Evolutionary conservation across 345 rosid genomes (phyloP).

Genomic region (Melaleuca alternifolia): DNA sequence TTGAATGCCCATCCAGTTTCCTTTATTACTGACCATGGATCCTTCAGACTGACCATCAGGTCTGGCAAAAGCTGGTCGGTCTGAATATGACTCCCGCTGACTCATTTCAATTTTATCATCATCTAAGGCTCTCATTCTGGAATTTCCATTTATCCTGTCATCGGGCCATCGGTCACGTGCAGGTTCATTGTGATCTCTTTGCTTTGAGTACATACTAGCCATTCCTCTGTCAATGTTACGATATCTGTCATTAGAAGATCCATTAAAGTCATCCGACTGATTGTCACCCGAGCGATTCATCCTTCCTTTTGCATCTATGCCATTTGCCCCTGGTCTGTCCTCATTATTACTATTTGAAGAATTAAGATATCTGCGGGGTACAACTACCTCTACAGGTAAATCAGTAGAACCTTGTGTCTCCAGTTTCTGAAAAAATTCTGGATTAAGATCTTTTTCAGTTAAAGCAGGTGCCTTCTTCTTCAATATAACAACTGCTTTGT

Average conservation of each 20-base stretch:
- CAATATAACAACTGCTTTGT: conserved; percentile 70
- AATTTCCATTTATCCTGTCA: conserved; percentile 26
- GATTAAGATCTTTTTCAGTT: conserved; percentile 78
- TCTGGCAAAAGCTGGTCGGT: conserved; percentile 44
- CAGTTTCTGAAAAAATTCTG: conserved; percentile 94
- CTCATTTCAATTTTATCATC: conserved; percentile 37
- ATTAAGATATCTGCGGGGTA: conserved; percentile 60
- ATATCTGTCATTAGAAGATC: conserved; percentile 21
- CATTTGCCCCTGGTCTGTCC: conserved; percentile 45
- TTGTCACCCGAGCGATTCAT: conserved; percentile 29
- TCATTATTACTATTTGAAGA: conserved; percentile 47
- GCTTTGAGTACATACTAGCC: conserved; percentile 14
- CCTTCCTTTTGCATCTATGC: conserved; percentile 34
- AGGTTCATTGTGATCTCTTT: conserved; percentile 15
- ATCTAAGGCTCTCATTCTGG: conserved; percentile 44
- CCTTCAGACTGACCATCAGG: conserved; percentile 71
- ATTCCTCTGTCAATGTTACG: conserved; percentile 27
- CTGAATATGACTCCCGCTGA: conserved; percentile 44
- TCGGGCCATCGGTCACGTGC: conserved; percentile 13
- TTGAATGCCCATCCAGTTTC: conserved; percentile 94
- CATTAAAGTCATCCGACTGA: conserved; percentile 30
- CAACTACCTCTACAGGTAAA: conserved; percentile 87
- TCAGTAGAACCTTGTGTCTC: conserved; percentile 67
- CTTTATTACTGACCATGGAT: conserved; percentile 60
- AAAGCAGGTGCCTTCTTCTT: conserved; percentile 85